These are phyloP conservation scores for Solanum chaucha DNA, from an alignment of 257 asterid species.

Conservation along the genomic window DNA sequence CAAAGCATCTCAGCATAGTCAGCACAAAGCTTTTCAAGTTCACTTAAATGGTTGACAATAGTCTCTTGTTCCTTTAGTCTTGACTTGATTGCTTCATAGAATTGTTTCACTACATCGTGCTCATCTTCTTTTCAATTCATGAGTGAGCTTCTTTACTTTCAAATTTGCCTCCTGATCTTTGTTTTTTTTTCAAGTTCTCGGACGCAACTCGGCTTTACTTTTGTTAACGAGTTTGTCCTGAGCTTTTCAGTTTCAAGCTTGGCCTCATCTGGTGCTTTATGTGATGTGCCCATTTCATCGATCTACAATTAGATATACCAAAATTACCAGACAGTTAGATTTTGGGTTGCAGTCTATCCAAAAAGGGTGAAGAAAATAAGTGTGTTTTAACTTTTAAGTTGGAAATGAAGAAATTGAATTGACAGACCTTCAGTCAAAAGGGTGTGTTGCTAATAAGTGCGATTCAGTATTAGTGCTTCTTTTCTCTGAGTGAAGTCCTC, in stretches of 20 bases:
- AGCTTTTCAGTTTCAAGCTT: conserved; percentile 52
- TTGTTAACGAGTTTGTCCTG: conserved; percentile 30
- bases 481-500: background rate
- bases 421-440: background rate
- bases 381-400: background rate
- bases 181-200: conserved; percentile 36
- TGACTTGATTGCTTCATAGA: conserved; percentile 32
- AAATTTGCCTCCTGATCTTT: conserved; percentile 46
- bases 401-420: background rate
- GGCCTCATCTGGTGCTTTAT: conserved; percentile 61
- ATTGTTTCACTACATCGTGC: conserved; percentile 18
- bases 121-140: conserved; percentile 22
- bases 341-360: background rate
- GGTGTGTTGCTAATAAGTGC: background rate
- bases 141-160: conserved; percentile 40
- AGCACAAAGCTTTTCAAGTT: background rate
- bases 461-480: background rate
- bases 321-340: background rate
- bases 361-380: background rate
- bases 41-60: background rate
- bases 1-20: background rate
- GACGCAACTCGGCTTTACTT: conserved; percentile 34
- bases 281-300: conserved; percentile 32
- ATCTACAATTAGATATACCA: conserved; percentile 1
- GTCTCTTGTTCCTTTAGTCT: conserved; percentile 12